Percentiles rank a stretch among this genome's conserved stretches.
Conservation (phyloP, 2,329 filamentous ascomycete genomes). For the Nigrospora osmanthi region DNA sequence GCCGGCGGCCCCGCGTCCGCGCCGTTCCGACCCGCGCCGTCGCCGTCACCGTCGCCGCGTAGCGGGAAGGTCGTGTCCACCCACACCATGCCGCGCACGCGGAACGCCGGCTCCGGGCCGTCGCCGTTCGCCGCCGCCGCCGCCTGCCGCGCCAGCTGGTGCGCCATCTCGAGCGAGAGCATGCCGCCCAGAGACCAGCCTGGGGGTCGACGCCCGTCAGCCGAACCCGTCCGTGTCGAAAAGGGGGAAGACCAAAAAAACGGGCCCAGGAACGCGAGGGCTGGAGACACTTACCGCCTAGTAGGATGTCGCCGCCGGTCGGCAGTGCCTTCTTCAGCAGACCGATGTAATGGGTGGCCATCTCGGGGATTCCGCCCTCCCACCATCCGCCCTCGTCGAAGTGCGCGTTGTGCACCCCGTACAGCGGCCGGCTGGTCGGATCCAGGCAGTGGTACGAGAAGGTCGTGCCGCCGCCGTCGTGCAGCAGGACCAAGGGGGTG, state of each 20-base stretch:
- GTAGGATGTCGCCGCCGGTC: constrained; percentile 30
- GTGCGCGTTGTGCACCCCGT: constrained; percentile 46
- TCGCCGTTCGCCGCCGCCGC: constrained; percentile 1
- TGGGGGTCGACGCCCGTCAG: constrained; percentile 3
- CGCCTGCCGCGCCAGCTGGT: constrained; percentile 28
- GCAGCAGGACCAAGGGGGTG: constrained; percentile 46
- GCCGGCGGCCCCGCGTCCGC: constrained; percentile 6
- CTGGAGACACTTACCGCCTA: constrained; percentile 31
- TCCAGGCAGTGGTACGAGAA: constrained; percentile 50
- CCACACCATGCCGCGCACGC: constrained; percentile 42
- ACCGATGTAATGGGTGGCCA: constrained; percentile 42
- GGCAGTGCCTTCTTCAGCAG: constrained; percentile 33
- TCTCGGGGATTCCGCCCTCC: constrained; percentile 43
- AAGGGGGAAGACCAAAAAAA: neutral
- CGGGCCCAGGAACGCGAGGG: neutral
- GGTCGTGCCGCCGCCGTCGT: constrained; percentile 54
- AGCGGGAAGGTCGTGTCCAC: constrained; percentile 40
- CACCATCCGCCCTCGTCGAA: constrained; percentile 39
- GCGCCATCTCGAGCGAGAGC: constrained; percentile 41
- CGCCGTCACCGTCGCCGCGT: neutral
- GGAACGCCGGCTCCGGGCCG: constrained; percentile 15
- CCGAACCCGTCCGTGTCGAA: neutral
- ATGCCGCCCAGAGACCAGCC: constrained; percentile 48
- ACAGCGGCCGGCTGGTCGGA: constrained; percentile 38
- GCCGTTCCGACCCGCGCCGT: constrained; percentile 3